Base-by-base conservation (phyloP, 1,284 basidiomycete genomes). In the Mixia osmundae region DNA sequence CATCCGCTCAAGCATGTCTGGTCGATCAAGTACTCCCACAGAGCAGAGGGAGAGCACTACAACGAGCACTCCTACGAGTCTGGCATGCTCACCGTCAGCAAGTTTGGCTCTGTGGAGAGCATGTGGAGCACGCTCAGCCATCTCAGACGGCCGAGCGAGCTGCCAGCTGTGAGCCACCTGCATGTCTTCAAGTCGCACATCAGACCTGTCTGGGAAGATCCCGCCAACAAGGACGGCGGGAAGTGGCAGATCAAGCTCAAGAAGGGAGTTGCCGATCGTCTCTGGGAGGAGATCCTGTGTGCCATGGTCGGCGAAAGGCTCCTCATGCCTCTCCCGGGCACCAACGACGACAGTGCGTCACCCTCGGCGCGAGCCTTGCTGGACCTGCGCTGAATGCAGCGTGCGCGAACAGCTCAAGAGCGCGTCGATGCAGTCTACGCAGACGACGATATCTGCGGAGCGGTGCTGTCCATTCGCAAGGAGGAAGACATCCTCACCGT, bases 191-290 rank as follows among this genome's bases (percentile, higher is more conserved):
- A 54, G 36, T 49, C 54, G 10, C 52, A 54, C 22, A 51, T 59
- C 42, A 50, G 55, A 37, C 57, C 57, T 1, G 55, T 53, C 2
- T 59, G 57, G 57, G 57, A 59, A 38, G 57, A 59, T 36, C 48
- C 53, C 3, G 49, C 53, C 26, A 59, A 59, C 43, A 48, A 52
- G 23, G 52, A 54, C 37, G 57, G 57, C 14, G 57, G 57, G 35
- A 57, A 57, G 32, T 59, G 57, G 57, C 50, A 50, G 33, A 47
- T 59, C n/a, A 54, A 57, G 31, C 44, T 59, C 30, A 35, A 42
- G n/a, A 50, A 50, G 36, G 49, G 48, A 7, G 41, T 50, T 23
- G 44, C 47, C 4, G 47, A 50, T 34, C 41, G 49, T 5, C 37
- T 50, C 3, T 50, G 49, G 49, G 49, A 50, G 36, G 47, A 46